Evolutionary conservation across 352 stramenopile species (phyloP), one percentile per base, ranked within the genome.

Genomic region (Phytophthora fragariae): DNA sequence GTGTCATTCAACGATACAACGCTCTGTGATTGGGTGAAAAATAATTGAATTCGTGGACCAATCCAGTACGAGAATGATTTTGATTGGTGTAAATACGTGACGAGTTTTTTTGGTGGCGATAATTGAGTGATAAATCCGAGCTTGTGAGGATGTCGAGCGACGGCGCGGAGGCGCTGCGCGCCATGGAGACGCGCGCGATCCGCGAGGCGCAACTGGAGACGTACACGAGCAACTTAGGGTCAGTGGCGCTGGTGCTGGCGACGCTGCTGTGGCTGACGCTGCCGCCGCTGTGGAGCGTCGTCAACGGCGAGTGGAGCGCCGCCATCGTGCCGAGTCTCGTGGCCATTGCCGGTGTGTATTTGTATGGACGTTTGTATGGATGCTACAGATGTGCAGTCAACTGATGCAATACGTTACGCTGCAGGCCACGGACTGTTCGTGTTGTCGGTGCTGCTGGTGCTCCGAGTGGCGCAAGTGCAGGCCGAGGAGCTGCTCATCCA

Each of bases 261-360:
- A 61, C 70, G 19, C 60, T 82, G 50, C 70, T 94, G 37, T 81
- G 75, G 64, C 65, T 94, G 47, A 68, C 79, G 54, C 74, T 94
- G 53, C 88, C 88, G 56, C 81, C 86, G 54, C 80, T 85, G 2
- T 92, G 88, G 85, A 83, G 82, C 55, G 80, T 94, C 54, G 62
- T 94, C 33, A 92, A 91, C 57, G 85, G 85, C 83, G 84, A 93
- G 37, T 94, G 85, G 85, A 94, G 84, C 57, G 63, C 70, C 27
- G 57, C 64, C 47, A 82, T 90, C 53, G 7, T 86, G 49, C 77
- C 73, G 46, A 91, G 83, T 84, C 66, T 94, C 21, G 8, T 87
- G 57, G 85, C 79, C n/a, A 78, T 92, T 33, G 63, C 70, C 50
- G 83, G 85, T 91, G 9, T 33, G 46, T 15, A 10, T 14, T 41